A percentile compares a stretch with the other conserved stretches of the same genome.
These are phyloP conservation scores for Tuctoria greenei DNA, from an alignment of 176 grass and related monocot genomes.

Conservation along the genomic window DNA sequence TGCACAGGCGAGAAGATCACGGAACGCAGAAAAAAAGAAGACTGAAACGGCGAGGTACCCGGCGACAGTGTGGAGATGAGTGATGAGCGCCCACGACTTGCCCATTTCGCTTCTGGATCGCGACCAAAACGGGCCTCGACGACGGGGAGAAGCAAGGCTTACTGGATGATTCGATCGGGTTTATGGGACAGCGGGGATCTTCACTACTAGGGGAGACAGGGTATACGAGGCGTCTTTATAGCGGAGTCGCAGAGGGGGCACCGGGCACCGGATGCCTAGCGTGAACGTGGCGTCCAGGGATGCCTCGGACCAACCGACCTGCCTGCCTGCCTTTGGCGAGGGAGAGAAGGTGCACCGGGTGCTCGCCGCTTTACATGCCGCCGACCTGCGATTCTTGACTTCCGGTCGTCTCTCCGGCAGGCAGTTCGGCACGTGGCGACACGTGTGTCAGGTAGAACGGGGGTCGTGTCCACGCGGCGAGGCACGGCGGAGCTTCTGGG, in stretches of 20 bases:
- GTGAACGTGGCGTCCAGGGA: slow-evolving; percentile 46
- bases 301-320: not conserved
- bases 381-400: not conserved
- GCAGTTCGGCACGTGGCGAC: not conserved
- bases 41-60: not conserved
- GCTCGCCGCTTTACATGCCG: too few relatives aligned
- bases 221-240: not conserved
- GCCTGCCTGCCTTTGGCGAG: not conserved
- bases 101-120: slow-evolving; percentile 26
- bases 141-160: not conserved
- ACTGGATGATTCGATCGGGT: not conserved
- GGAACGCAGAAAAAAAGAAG: not conserved
- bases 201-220: not conserved
- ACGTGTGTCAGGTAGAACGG: not conserved
- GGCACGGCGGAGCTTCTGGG: not conserved
- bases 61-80: slow-evolving; percentile 39
- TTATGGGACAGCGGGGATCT: not conserved
- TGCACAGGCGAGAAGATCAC: not conserved
- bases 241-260: not conserved
- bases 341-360: not conserved
- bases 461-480: not conserved
- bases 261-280: slow-evolving; percentile 34
- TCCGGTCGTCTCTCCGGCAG: not conserved
- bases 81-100: slow-evolving; percentile 47
- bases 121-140: too few relatives aligned